Conservation (phyloP, 306 rosid species). For the Quercus engelmannii region DNA sequence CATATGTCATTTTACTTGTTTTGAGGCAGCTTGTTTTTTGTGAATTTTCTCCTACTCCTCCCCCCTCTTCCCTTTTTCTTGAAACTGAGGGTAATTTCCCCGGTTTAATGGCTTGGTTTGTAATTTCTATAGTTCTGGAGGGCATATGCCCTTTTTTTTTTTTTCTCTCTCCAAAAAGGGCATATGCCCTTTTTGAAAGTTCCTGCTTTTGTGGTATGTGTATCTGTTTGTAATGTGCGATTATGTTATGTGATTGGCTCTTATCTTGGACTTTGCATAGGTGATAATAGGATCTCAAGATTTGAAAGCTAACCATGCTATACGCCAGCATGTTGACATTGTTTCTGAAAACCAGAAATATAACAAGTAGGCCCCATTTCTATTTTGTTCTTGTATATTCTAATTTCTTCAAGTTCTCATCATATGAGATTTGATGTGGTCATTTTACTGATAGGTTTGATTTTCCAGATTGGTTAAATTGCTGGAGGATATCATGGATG, state of each 20-base stretch:
- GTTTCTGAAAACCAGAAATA: constrained; percentile 96
- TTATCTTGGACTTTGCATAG: constrained; percentile 42
- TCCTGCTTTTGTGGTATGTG: not conserved
- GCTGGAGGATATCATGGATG: constrained; percentile 98
- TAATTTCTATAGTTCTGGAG: not conserved
- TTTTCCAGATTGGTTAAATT: constrained; percentile 81
- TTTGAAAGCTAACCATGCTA: constrained; percentile 93
- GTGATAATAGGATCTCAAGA: constrained; percentile 85
- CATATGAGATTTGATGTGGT: not conserved
- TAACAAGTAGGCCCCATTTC: constrained; percentile 59
- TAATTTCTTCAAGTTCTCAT: constrained; percentile 9
- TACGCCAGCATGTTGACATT: constrained; percentile 88
- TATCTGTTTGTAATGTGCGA: not conserved
- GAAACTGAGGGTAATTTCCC: not conserved
- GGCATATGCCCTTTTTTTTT: not conserved
- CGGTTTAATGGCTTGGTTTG: not conserved
- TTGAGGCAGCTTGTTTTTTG: constrained; percentile 1
- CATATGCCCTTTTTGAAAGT: not conserved
- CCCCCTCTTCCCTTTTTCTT: not conserved
- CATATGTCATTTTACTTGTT: not conserved
- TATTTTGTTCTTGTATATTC: constrained; percentile 13
- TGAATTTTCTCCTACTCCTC: not conserved
- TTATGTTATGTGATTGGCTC: not conserved
- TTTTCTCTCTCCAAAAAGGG: too few species aligned
- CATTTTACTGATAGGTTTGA: constrained; percentile 19